Conservation (phyloP, 192 early-diverging fungal species). For the Podila clonocystis region DNA sequence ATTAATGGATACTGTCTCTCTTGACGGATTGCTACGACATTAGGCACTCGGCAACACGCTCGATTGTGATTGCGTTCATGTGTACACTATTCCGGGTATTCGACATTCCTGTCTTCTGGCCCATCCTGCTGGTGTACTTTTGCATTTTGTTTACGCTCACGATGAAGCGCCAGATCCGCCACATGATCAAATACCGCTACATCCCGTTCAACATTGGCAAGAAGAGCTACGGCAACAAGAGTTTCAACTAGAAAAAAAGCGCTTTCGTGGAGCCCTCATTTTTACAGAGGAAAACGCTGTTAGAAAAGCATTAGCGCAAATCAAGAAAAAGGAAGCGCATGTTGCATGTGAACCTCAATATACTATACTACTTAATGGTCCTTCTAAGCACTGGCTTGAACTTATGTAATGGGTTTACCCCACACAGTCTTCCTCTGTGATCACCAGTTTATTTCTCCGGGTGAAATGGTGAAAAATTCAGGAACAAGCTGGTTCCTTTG, state of each 20-base stretch:
- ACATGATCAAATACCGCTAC: constrained; percentile 98
- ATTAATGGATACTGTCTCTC: not conserved
- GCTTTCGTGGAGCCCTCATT: no score
- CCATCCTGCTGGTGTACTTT: constrained; percentile 98
- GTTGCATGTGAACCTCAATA: no score
- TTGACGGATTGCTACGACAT: not conserved
- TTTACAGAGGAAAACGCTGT: no score
- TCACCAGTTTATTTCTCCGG: no score
- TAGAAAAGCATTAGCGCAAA: not conserved
- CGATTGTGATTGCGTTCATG: constrained; percentile 82
- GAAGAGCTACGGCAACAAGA: constrained; percentile 66
- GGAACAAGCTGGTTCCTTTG: no score
- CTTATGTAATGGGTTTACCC: no score
- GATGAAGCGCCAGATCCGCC: constrained; percentile 96
- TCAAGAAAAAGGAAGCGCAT: no score
- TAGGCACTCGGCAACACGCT: constrained; percentile 87
- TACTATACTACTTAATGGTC: no score
- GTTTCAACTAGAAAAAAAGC: constrained; percentile 12
- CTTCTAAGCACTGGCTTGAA: no score
- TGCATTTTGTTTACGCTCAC: constrained; percentile 92
- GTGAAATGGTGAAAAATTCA: no score
- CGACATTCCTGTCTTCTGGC: constrained; percentile 99
- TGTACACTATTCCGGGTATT: constrained; percentile 90
- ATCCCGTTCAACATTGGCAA: constrained; percentile 88
- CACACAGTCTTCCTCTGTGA: no score